Evolutionary conservation across 2,329 filamentous ascomycete species (phyloP).

Genomic region (Bipolaris cookei): DNA sequence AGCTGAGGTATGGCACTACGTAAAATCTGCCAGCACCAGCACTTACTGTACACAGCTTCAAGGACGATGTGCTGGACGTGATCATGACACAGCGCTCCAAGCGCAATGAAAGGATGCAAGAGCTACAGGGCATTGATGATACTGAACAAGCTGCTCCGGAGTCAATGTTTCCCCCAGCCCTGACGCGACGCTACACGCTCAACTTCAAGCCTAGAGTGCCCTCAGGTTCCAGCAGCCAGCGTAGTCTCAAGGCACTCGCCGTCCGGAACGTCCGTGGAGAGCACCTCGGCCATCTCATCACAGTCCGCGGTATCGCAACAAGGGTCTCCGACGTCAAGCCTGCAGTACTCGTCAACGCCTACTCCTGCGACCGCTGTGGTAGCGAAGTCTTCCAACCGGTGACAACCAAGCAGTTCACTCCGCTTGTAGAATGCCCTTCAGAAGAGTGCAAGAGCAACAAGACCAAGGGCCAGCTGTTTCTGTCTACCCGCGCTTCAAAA

Average conservation of each 20-base stretch:
- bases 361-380: slow-evolving; percentile 95
- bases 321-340: slow-evolving; percentile 98
- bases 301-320: slow-evolving; percentile 90
- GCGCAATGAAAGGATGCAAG: slow-evolving; percentile 76
- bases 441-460: slow-evolving; percentile 90
- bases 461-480: slow-evolving; percentile 88
- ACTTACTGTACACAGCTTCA: slow-evolving; percentile 69
- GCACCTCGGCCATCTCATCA: slow-evolving; percentile 91
- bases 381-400: slow-evolving; percentile 98
- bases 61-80: slow-evolving; percentile 95
- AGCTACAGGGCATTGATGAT: slow-evolving; percentile 52
- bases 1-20: slow-evolving; percentile 69
- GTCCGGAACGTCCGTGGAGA: slow-evolving; percentile 92
- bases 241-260: slow-evolving; percentile 71
- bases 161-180: slow-evolving; percentile 86
- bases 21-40: not conserved
- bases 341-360: slow-evolving; percentile 95
- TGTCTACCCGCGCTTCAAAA: slow-evolving; percentile 94
- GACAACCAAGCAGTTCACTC: slow-evolving; percentile 87
- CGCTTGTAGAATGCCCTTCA: slow-evolving; percentile 85
- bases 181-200: slow-evolving; percentile 91
- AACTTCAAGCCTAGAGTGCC: slow-evolving; percentile 93
- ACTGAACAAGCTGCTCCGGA: slow-evolving; percentile 68
- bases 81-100: slow-evolving; percentile 90
- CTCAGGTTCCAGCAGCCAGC: slow-evolving; percentile 68